Base-by-base conservation (phyloP, 2,329 filamentous ascomycete genomes). In the Monilinia fructigena region DNA sequence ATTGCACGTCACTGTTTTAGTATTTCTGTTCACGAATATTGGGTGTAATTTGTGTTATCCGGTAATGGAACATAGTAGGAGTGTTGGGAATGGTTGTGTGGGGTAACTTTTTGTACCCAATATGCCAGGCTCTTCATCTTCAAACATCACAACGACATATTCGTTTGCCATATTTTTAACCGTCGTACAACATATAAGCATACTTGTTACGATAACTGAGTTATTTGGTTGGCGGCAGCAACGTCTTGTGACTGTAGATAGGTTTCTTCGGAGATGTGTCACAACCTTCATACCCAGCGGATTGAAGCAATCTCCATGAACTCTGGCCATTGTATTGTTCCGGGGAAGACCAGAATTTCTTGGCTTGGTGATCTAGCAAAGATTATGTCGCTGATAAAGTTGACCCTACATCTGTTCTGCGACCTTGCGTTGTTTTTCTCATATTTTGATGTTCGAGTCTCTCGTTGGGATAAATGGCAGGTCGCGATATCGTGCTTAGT, bases 371-470 rank as follows among this genome's bases (percentile, higher is more conserved):
- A n/a, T 4, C 3, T 5, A n/a, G n/a, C 6, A 8, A 5, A n/a
- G 0, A 16, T 16, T 1, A 26, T n/a, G 5, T 47, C 11, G 18
- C 11, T 10, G 2, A 31, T 31, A 1, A 0, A 3, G 0, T 7
- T 5, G 20, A 6, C 4, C 10, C 1, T 4, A 11, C 12, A 5
- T 8, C 28, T 45, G 0, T 26, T 14, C 10, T 14, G 1, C 14
- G 1, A 35, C 18, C 3, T n/a, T 23, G 20, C 10, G 1, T 16
- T n/a, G 28, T 2, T 47, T 2, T 47, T n/a, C 12, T n/a, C 7
- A 48, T 14, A 3, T 59, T 26, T 47, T 48, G 1, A 60, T 18
- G 1, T 48, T 48, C 18, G 0, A 4, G 20, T 48, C 56, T 3
- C 28, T 7, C 20, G 28, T 60, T 35, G 42, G 8, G 42, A 18